These are phyloP conservation scores for Penstemon barbatus DNA, from an alignment of 257 asterid species.

Conservation along the genomic window DNA sequence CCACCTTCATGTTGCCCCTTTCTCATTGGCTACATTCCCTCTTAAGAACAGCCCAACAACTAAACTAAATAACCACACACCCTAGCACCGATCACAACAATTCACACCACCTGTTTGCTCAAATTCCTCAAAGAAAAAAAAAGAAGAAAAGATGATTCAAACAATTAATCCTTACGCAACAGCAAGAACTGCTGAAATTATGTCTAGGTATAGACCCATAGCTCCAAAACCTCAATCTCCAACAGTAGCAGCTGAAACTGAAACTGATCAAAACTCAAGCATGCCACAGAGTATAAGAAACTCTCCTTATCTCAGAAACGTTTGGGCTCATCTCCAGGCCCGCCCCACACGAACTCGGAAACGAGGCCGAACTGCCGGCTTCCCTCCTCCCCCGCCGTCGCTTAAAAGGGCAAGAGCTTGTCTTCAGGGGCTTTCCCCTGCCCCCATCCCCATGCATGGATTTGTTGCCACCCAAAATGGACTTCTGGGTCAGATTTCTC, in stretches of 20 bases:
- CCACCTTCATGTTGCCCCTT: constrained; percentile 58
- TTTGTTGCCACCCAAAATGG: constrained; percentile 33
- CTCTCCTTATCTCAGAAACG: constrained; percentile 63
- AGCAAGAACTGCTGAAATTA: constrained; percentile 75
- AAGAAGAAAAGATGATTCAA: constrained; percentile 49
- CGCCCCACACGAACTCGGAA: constrained; percentile 78
- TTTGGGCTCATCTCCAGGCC: constrained; percentile 79
- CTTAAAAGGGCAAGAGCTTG: constrained; percentile 48
- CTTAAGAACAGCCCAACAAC: constrained; percentile 29
- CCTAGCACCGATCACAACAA: not conserved
- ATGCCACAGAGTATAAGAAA: constrained; percentile 52
- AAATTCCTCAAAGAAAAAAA: not conserved
- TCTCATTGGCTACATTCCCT: constrained; percentile 43
- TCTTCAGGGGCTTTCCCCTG: constrained; percentile 42
- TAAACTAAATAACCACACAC: not conserved
- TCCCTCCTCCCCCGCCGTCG: constrained; percentile 43
- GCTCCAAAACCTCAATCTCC: constrained; percentile 77
- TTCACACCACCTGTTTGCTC: constrained; percentile 11
- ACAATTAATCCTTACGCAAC: constrained; percentile 53
- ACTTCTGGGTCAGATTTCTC: constrained; percentile 31
- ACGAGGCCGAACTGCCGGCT: constrained; percentile 65
- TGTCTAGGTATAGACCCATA: constrained; percentile 82
- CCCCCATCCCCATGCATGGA: constrained; percentile 48
- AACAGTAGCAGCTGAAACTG: not conserved
- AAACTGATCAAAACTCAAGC: constrained; percentile 25